A percentile compares a stretch with the other conserved stretches of the same genome.
phyloP scores from a whole-genome alignment of 2,329 filamentous ascomycete species.

The Fusarium tuaranense region DNA sequence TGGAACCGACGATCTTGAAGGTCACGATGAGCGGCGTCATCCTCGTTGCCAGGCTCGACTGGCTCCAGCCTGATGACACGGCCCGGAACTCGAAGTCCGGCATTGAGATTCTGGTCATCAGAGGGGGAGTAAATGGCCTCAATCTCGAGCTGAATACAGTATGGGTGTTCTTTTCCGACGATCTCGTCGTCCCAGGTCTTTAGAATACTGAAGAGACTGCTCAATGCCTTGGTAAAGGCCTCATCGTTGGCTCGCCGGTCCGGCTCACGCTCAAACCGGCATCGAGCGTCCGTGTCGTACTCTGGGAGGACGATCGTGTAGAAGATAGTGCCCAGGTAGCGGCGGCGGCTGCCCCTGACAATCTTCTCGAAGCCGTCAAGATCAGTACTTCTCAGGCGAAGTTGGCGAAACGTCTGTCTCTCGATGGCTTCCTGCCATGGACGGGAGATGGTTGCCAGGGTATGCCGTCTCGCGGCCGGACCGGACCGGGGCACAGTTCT shows the following conservation, averaged over 20 bases:
- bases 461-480: conserved; percentile 18
- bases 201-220: conserved; percentile 29
- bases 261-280: conserved; percentile 33
- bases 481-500: conserved; percentile 20
- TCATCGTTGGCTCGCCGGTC: conserved; percentile 36
- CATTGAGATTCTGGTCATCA: conserved; percentile 18
- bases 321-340: conserved; percentile 27
- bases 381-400: conserved; percentile 34
- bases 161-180: conserved; percentile 15
- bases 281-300: conserved; percentile 27
- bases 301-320: conserved; percentile 34
- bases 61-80: conserved; percentile 24
- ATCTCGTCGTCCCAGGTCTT: conserved; percentile 30
- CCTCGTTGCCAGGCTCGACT: conserved; percentile 18
- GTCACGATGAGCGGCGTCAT: conserved; percentile 11
- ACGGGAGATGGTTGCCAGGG: conserved; percentile 37
- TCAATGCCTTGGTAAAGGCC: conserved; percentile 35
- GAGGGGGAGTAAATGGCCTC: conserved; percentile 24
- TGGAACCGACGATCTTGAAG: conserved; percentile 29
- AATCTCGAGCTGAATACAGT: conserved; percentile 27
- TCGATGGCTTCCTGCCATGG: conserved; percentile 39
- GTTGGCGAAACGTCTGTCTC: conserved; percentile 32
- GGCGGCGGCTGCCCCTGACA: conserved; percentile 28
- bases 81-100: conserved; percentile 13
- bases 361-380: conserved; percentile 29